Conservation (phyloP, 73 alveolate genomes). For the Paramecium tetraurelia region DNA sequence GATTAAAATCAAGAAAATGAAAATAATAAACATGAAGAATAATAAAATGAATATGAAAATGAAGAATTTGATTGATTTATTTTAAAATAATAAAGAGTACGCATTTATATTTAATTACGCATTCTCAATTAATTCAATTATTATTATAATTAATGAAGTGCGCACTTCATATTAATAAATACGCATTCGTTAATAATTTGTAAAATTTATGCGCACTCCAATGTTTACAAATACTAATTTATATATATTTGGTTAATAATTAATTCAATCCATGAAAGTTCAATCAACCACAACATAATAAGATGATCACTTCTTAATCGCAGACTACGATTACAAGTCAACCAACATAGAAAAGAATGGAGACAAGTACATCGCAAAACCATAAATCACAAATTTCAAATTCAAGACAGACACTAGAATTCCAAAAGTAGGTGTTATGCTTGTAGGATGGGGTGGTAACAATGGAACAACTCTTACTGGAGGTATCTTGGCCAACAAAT, state of each 20-base stretch:
- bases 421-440: slow-evolving; percentile 93
- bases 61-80: slow-evolving; percentile 21
- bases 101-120: slow-evolving; percentile 16
- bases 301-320: slow-evolving; percentile 46
- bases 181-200: neutral
- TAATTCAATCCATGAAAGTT: slow-evolving; percentile 43
- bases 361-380: slow-evolving; percentile 60
- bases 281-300: slow-evolving; percentile 46
- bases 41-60: slow-evolving; percentile 22
- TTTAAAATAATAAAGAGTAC: neutral
- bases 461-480: slow-evolving; percentile 94
- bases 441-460: slow-evolving; percentile 96
- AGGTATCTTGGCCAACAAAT: slow-evolving; percentile 84
- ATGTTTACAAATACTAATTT: neutral
- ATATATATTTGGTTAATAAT: neutral
- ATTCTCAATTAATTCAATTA: neutral
- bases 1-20: neutral
- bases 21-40: neutral
- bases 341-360: slow-evolving; percentile 47
- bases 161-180: neutral
- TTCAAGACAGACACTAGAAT: slow-evolving; percentile 80
- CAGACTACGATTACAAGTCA: slow-evolving; percentile 60
- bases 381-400: slow-evolving; percentile 1
- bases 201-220: neutral
- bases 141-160: neutral